Evolutionary conservation across 23 red algal genomes (phyloP), one percentile per base, ranked within the genome.

Genomic region (Gracilaria caudata): DNA sequence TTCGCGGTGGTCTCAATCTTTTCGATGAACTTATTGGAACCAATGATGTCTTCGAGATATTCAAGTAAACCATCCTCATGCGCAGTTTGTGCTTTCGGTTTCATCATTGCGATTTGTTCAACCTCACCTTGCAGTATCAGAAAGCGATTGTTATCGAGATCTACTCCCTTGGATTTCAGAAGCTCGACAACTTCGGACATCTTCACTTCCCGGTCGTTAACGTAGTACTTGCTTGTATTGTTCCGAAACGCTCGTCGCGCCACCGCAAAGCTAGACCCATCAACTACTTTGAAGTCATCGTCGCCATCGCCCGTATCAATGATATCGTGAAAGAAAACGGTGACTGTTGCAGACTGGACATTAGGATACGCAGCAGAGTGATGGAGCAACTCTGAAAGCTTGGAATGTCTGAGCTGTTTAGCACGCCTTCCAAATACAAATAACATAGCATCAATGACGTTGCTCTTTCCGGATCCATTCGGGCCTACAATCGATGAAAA

Each of bases 61-160:
- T 99, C 97, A 35, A 99, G 72, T 51, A 99, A 77, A 26, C 97
- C 97, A 29, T 86, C 88, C 34, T 99, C 97, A 44, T 95, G 89
- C 24, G 90, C 83, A 0, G 39, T 51, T 26, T 66, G 46, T 10
- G 83, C 93, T 59, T 99, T 99, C 14, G 97, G 93, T 86, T 93
- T 90, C 93, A 99, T 95, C 73, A 95, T 87, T 44, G 93, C 80
- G 64, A 99, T 99, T 64, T 98, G 96, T 47, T 99, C 97, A 26
- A 99, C 92, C 84, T 99, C 97, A 13, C 97, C 97, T 75, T 99
- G 97, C n/a, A 99, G 90, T 30, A 99, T 99, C 34, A 99, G 83
- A 89, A 99, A 99, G 16, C 97, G 79, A 68, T 99, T 99, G 34
- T 99, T 93, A 45, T 99, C 93, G 10, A 99, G 79, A 77, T 99